Evolutionary conservation across 2,329 filamentous ascomycete genomes (phyloP).

Genomic region (Apiospora kogelbergensis): DNA sequence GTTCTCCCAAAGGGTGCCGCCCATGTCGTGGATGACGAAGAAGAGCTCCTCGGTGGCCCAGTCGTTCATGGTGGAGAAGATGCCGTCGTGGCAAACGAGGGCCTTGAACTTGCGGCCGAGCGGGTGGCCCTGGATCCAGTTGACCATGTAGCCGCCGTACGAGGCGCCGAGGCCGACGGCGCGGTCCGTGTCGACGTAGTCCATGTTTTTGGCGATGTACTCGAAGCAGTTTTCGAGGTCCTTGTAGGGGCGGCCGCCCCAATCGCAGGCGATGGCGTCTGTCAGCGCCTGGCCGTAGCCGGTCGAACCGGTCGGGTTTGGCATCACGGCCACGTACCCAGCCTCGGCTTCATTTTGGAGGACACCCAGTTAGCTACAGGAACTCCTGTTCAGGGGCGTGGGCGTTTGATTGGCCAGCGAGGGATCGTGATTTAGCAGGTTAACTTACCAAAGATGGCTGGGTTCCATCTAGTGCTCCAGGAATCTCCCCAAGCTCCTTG

Average conservation of each 20-base stretch:
- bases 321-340: constrained; percentile 78
- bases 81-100: constrained; percentile 84
- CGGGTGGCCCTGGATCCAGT: constrained; percentile 88
- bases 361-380: not conserved
- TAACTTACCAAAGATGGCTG: constrained; percentile 61
- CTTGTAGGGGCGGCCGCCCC: constrained; percentile 82
- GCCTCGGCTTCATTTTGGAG: constrained; percentile 61
- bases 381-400: not conserved
- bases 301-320: constrained; percentile 82
- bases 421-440: not conserved
- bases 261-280: constrained; percentile 75
- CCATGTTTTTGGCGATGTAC: constrained; percentile 64
- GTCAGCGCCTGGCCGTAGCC: constrained; percentile 78
- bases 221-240: constrained; percentile 80
- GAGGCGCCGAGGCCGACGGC: constrained; percentile 75
- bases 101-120: constrained; percentile 85
- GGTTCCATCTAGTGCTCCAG: constrained; percentile 79
- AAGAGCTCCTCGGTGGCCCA: constrained; percentile 69
- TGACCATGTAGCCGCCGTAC: constrained; percentile 77
- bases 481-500: constrained; percentile 78
- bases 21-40: constrained; percentile 69
- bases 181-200: constrained; percentile 66
- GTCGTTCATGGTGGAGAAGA: constrained; percentile 70
- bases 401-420: not conserved
- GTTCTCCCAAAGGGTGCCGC: constrained; percentile 61